Evolutionary conservation across 2,329 filamentous ascomycete genomes (phyloP), one percentile per base, ranked within the genome.

Genomic region (Claviceps capensis): DNA sequence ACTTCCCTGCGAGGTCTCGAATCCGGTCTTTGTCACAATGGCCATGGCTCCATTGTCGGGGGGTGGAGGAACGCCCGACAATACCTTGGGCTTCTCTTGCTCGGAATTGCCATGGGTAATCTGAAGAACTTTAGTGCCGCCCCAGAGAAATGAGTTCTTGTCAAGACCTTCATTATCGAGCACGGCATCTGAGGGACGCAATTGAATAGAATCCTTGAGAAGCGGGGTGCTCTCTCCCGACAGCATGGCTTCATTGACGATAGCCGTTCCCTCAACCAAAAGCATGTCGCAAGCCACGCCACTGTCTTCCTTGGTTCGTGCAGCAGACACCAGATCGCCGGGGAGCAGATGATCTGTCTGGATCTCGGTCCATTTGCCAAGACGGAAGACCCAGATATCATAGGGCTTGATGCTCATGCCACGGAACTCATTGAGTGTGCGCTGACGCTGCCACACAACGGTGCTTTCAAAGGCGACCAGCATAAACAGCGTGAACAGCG

Each of bases 321-420:
- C 85, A 26, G 94, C 90, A 11, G 91, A 97, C 48, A 91, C 89
- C 46, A 98, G 76, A 63, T 98, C 93, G 38, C 93, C 93, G 1
- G 93, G 93, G 7, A 98, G 77, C 52, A 98, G 81, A 65, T 88
- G 86, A 69, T 98, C 91, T 65, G 90, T 97, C 64, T 84, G 82
- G 49, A 89, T 79, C 70, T 96, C 86, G 60, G 79, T 77, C 93
- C 93, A 98, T 65, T 86, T 88, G 63, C 85, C 85, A 59, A 88
- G 75, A 53, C 94, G 82, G 72, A 86, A 95, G 8, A 91, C 93
- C 77, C 85, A 94, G 59, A 97, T 82, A 55, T 93, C 86, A 67
- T 97, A 97, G 13, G 93, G 94, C 75, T 98, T 95, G 72, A 98
- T 96, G 76, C 88, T 95, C 94, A 98, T 98, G 60, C 91, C 89